A percentile compares a stretch with the other conserved stretches of the same genome.
Conservation (phyloP, 2,329 filamentous ascomycete genomes). For the Colletotrichum shisoi region DNA sequence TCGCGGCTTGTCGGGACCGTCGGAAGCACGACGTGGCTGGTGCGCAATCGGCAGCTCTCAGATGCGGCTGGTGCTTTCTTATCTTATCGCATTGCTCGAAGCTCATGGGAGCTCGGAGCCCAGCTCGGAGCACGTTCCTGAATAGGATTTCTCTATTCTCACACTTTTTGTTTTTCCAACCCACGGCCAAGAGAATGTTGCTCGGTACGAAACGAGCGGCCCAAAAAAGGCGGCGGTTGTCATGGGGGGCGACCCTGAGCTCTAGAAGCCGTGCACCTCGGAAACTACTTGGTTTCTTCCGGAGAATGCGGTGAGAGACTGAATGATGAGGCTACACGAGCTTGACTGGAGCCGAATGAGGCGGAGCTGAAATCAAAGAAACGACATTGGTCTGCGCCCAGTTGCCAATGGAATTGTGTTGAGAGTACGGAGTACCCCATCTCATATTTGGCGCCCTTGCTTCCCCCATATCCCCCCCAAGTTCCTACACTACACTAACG, state of each 20-base stretch:
- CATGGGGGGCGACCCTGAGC: slow-evolving; percentile 29
- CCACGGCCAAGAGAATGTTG: not conserved
- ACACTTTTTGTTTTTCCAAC: too few species aligned
- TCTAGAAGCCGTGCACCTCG: slow-evolving; percentile 14
- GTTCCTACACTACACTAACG: not conserved
- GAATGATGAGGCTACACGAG: slow-evolving; percentile 16
- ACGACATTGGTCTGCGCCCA: not conserved
- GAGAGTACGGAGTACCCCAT: slow-evolving; percentile 15
- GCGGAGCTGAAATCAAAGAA: slow-evolving; percentile 3
- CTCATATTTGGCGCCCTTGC: slow-evolving; percentile 14
- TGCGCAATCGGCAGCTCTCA: not conserved
- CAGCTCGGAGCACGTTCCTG: slow-evolving; percentile 16
- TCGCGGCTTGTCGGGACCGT: not conserved
- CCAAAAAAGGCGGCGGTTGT: slow-evolving; percentile 24
- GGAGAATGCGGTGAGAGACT: slow-evolving; percentile 29
- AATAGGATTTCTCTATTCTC: not conserved
- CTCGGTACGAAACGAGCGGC: not conserved
- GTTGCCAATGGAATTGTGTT: slow-evolving; percentile 17
- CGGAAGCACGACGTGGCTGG: not conserved
- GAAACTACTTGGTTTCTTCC: slow-evolving; percentile 9
- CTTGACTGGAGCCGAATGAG: not conserved
- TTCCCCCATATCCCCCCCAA: slow-evolving; percentile 22
- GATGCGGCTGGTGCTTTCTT: not conserved
- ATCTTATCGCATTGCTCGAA: slow-evolving; percentile 12
- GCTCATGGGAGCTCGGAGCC: slow-evolving; percentile 3